Base-by-base conservation (phyloP, 2,329 filamentous ascomycete genomes). In the Mariannaea elegans region DNA sequence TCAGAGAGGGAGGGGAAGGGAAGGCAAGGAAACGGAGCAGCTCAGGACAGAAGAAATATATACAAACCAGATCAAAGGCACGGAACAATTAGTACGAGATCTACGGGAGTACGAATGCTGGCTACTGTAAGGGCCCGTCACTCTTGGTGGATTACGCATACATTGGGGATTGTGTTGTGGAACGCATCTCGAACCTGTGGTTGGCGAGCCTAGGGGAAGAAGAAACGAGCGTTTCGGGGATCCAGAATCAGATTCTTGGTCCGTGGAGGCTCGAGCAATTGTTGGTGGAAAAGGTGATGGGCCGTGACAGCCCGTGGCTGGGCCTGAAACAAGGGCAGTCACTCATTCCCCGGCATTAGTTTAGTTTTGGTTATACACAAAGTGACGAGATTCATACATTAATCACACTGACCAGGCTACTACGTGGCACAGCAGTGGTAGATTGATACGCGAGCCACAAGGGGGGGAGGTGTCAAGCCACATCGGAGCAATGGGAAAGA, bases 311-410 rank as follows among this genome's bases (percentile, higher is more conserved):
- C 41, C 41, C 38, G 41, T 44, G 39, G 18, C 34, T 21, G 36
- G 47, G 24, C 23, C 49, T 58, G 59, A 62, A 59, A 62, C 59
- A 48, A 44, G 39, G 55, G 45, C 55, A 27, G 24, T 27, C 24
- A 27, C 5, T 27, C 5, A 55, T 19, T 47, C 23, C 50, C 49
- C 55, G 50, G 53, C 44, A 54, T 49, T 49, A 16, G 39, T 27
- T 27, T 27, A 9, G 6, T 27, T 27, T 27, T 27, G 24, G 24
- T 5, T 27, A 6, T 27, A 9, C 9, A 27, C 9, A 9, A 27
- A 27, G 24, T 27, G 9, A 9, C n/a, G n/a, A n/a, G 24, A 27
- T 27, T 27, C 24, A 27, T 27, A 9, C n/a, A n/a, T n/a, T n/a
- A n/a, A n/a, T n/a, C n/a, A n/a, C n/a, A n/a, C n/a, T n/a, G n/a